Conservation (phyloP, 2,329 filamentous ascomycete genomes). For the Knufia petricola region DNA sequence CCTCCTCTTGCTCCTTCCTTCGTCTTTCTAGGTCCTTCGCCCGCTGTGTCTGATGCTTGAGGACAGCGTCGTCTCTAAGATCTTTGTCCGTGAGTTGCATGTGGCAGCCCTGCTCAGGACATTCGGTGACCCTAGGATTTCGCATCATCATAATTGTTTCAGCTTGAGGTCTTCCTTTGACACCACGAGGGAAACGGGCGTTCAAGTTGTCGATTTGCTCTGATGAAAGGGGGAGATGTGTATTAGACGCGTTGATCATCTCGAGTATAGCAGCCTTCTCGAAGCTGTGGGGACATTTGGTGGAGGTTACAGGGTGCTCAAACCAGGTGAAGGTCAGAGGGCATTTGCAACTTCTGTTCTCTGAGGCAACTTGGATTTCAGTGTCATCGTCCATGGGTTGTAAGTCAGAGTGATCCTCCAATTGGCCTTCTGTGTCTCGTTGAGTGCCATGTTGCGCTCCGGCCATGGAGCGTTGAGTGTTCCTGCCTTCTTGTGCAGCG, state of each 20-base stretch:
- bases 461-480: slow-evolving; percentile 16
- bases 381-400: slow-evolving; percentile 31
- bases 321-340: slow-evolving; percentile 40
- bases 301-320: slow-evolving; percentile 38
- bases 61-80: slow-evolving; percentile 32
- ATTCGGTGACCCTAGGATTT: slow-evolving; percentile 15
- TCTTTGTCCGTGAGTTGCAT: slow-evolving; percentile 29
- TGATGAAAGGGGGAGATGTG: slow-evolving; percentile 23
- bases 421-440: slow-evolving; percentile 18
- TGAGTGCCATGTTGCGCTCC: slow-evolving; percentile 14
- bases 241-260: slow-evolving; percentile 32
- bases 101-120: slow-evolving; percentile 33
- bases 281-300: slow-evolving; percentile 42
- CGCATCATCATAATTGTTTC: background rate
- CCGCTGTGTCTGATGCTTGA: slow-evolving; percentile 32
- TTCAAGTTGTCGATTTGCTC: slow-evolving; percentile 15
- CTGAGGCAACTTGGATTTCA: slow-evolving; percentile 34
- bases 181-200: slow-evolving; percentile 16
- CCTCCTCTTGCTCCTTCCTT: slow-evolving; percentile 24
- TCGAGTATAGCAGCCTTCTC: slow-evolving; percentile 37
- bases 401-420: slow-evolving; percentile 4
- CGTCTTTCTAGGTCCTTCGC: slow-evolving; percentile 22
- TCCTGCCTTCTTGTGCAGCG: slow-evolving; percentile 35
- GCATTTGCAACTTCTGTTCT: slow-evolving; percentile 38
- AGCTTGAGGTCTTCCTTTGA: background rate